These are phyloP conservation scores for Colletotrichum aenigma DNA, from an alignment of 2,329 filamentous ascomycete species.

Conservation along the genomic window DNA sequence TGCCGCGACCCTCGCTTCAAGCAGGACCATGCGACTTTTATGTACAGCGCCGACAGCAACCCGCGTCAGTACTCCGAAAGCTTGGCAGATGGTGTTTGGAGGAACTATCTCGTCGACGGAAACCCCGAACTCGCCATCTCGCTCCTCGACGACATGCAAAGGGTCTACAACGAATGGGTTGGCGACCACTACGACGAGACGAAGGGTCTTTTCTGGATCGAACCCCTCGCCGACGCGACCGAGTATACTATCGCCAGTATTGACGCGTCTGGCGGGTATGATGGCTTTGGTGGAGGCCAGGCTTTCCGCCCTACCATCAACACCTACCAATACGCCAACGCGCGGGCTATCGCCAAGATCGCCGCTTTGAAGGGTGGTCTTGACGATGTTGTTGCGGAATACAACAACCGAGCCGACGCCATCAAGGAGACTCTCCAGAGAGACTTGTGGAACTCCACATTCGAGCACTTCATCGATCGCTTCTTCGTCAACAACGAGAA, in stretches of 20 bases:
- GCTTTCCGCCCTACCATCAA: slow-evolving; percentile 47
- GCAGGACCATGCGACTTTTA: slow-evolving; percentile 33
- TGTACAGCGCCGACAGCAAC: slow-evolving; percentile 26
- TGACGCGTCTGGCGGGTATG: slow-evolving; percentile 22
- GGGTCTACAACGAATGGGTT: slow-evolving; percentile 43
- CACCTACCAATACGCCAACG: slow-evolving; percentile 47
- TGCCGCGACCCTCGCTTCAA: slow-evolving; percentile 39
- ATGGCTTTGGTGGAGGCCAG: slow-evolving; percentile 39
- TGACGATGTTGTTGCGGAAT: slow-evolving; percentile 27
- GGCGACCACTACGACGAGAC: slow-evolving; percentile 31
- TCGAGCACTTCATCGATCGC: slow-evolving; percentile 43
- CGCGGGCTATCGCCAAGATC: slow-evolving; percentile 40
- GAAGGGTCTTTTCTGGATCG: slow-evolving; percentile 44
- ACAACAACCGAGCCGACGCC: slow-evolving; percentile 33
- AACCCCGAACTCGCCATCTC: slow-evolving; percentile 36
- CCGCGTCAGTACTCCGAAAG: slow-evolving; percentile 6
- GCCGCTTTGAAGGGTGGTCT: slow-evolving; percentile 37
- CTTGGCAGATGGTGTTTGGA: slow-evolving; percentile 23
- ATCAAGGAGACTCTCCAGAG: slow-evolving; percentile 38
- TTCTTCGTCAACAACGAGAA: slow-evolving; percentile 39
- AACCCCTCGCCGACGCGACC: slow-evolving; percentile 47
- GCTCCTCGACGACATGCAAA: slow-evolving; percentile 45
- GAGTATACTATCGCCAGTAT: slow-evolving; percentile 38
- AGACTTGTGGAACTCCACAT: slow-evolving; percentile 39
- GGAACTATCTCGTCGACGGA: slow-evolving; percentile 37